Base-by-base conservation (phyloP, 2,329 filamentous ascomycete genomes). In the Colletotrichum acutatum region DNA sequence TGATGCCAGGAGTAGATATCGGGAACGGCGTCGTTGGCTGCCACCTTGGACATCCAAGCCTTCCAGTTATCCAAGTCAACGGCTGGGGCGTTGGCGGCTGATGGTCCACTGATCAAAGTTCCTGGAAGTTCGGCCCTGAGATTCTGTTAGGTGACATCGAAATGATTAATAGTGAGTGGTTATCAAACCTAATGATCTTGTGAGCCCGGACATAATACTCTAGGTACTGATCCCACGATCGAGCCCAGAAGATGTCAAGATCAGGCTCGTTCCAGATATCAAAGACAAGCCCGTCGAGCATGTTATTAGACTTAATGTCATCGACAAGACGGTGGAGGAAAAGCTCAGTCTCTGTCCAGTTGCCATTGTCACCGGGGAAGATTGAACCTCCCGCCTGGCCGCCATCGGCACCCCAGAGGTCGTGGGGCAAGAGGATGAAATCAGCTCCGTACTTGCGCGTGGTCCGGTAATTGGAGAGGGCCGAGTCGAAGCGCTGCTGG, bases 221-320 rank as follows among this genome's bases (percentile, higher is more conserved):
- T 1, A 78, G 22, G 60, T 72, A 78, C 28, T 78, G 77, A 16
- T 74, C 66, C 28, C 74, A 75, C 0, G 75, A 63, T 0, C 74
- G 59, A 2, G 32, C 42, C 77, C 78, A 78, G 54, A 79, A 79
- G 9, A 60, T 60, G 4, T n/a, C 66, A 6, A 76, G 24, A 22
- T 89, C 87, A 0, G 87, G 85, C 77, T 89, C 87, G 68, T 89
- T 89, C 87, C 87, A 89, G 46, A 88, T 83, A 64, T 89, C 88
- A 11, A 86, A 78, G 0, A 86, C 79, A 0, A 89, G 74, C 0
- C 80, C 82, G 0, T 78, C 78, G 24, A 76, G 79, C 77, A 81
- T 82, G 37, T 79, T 75, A 72, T 85, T 85, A 2, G 76, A 78
- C 28, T 80, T 81, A 12, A 85, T 81, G 32, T 79, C 84, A 1